phyloP scores from a whole-genome alignment of 805 yeast species.

The Candida nitratophila region DNA sequence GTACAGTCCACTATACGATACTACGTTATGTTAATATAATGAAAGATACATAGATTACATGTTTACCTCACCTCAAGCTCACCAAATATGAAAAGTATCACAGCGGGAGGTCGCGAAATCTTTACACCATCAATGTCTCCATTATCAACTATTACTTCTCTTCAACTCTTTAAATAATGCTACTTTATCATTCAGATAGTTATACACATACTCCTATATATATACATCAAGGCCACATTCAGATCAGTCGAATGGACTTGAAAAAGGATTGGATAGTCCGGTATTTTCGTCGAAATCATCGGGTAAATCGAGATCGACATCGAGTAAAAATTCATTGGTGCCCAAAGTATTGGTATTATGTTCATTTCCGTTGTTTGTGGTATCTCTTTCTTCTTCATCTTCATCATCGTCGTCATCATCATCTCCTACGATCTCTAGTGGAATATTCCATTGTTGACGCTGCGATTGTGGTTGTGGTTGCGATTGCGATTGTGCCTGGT shows the following conservation, averaged over 20 bases:
- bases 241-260: conserved; percentile 9
- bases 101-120: too few relatives aligned
- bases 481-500: neutral
- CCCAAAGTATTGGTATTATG: neutral
- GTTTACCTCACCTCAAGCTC: too few relatives aligned
- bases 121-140: too few relatives aligned
- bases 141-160: too few relatives aligned
- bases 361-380: neutral
- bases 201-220: too few relatives aligned
- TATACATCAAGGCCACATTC: too few relatives aligned
- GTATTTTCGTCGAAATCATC: neutral
- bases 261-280: conserved; percentile 8
- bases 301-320: conserved; percentile 13
- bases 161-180: neutral
- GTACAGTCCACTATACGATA: too few relatives aligned
- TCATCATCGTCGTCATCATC: conserved; percentile 9
- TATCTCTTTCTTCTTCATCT: neutral
- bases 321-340: conserved; percentile 7
- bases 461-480: neutral
- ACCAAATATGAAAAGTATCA: too few relatives aligned
- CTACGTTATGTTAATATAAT: too few relatives aligned
- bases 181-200: too few relatives aligned
- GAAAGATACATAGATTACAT: neutral
- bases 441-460: conserved; percentile 5
- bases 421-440: conserved; percentile 10